Evolutionary conservation across 2,329 filamentous ascomycete species (phyloP).

Genomic region (Plenodomus tracheiphilus): DNA sequence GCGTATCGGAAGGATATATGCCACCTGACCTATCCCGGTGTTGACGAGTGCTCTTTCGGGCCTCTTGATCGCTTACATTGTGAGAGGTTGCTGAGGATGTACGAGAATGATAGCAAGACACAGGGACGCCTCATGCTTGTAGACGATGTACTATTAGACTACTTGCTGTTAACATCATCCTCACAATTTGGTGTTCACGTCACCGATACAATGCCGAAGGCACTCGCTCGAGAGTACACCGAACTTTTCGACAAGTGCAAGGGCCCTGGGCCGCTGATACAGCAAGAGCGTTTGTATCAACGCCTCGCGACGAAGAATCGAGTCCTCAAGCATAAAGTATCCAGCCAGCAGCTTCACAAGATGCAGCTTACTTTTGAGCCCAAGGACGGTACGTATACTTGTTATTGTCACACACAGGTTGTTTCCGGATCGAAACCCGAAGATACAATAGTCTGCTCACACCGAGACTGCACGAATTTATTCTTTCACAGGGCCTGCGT

Average conservation of each 20-base stretch:
- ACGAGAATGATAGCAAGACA: conserved; percentile 16
- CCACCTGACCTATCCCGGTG: conserved; percentile 21
- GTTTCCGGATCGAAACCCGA: background rate
- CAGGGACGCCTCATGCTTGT: conserved; percentile 29
- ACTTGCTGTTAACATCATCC: conserved; percentile 7
- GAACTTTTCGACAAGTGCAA: conserved; percentile 6
- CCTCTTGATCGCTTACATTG: conserved; percentile 26
- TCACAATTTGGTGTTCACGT: background rate
- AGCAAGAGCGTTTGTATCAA: conserved; percentile 20
- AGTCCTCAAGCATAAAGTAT: conserved; percentile 9
- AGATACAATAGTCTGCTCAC: conserved; percentile 18
- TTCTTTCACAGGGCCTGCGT: conserved; percentile 30
- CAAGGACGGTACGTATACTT: conserved; percentile 7
- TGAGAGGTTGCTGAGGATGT: conserved; percentile 21
- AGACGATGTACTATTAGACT: conserved; percentile 21
- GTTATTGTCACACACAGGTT: conserved; percentile 21
- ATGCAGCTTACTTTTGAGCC: conserved; percentile 6
- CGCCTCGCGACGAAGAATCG: conserved; percentile 14
- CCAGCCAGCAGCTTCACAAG: conserved; percentile 5
- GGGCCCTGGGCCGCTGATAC: conserved; percentile 16
- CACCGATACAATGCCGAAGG: conserved; percentile 7
- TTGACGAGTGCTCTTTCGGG: conserved; percentile 11
- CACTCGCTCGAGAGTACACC: conserved; percentile 16
- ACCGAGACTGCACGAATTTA: conserved; percentile 15
- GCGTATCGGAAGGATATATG: conserved; percentile 10